Conservation (phyloP, 2,329 filamentous ascomycete genomes). For the Alternaria sp. region DNA sequence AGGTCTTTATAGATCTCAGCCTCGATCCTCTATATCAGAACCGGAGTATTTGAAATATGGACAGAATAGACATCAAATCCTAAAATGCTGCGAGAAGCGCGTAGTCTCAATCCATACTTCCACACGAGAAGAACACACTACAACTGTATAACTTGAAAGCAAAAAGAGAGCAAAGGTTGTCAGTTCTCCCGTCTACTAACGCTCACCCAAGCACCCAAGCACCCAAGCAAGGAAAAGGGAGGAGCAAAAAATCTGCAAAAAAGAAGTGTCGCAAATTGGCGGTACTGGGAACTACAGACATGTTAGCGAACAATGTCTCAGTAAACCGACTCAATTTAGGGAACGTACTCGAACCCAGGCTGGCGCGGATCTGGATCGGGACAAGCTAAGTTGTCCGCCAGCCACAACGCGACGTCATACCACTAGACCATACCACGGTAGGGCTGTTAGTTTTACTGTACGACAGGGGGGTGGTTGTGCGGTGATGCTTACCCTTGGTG, state of each 20-base stretch:
- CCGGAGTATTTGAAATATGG: background rate
- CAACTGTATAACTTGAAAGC: background rate
- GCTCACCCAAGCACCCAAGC: background rate
- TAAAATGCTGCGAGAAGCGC: background rate
- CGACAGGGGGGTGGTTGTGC: background rate
- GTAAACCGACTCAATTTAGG: background rate
- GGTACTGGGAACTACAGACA: conserved; percentile 35
- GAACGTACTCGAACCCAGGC: conserved; percentile 36
- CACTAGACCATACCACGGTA: conserved; percentile 22
- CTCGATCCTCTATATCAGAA: background rate
- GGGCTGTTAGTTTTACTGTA: background rate
- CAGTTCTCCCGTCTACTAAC: too few species aligned
- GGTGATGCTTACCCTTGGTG: conserved; percentile 8
- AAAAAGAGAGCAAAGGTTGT: background rate
- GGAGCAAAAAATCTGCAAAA: background rate
- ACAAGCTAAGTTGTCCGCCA: conserved; percentile 23
- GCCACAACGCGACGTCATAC: conserved; percentile 41
- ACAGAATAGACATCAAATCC: background rate
- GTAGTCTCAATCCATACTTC: background rate
- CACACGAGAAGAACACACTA: background rate
- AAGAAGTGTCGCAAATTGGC: conserved; percentile 25
- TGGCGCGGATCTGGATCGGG: conserved; percentile 33
- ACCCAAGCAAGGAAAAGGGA: background rate
- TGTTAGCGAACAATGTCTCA: conserved; percentile 21
- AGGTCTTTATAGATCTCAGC: background rate